A percentile compares a stretch with the other conserved stretches of the same genome.
Evolutionary conservation across 257 asterid genomes (phyloP).

Genomic region (Solanum paucissectum): DNA sequence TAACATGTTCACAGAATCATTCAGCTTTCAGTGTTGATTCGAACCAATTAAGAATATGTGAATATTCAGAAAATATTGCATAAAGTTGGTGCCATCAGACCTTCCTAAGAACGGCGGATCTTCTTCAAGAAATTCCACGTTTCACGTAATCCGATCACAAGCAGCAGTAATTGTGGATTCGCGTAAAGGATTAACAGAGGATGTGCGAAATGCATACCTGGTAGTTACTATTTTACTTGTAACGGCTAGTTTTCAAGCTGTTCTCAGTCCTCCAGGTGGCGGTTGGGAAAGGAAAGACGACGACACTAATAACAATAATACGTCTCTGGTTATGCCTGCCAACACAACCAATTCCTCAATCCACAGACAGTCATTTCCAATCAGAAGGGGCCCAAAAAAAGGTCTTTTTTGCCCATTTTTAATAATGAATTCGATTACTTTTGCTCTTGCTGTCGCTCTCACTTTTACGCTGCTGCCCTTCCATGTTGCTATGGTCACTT

Average conservation of each 20-base stretch:
- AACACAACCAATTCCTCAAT: not conserved
- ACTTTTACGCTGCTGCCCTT: not conserved
- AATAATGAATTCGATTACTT: not conserved
- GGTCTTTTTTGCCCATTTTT: not conserved
- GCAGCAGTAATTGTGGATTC: not conserved
- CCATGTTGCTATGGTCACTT: not conserved
- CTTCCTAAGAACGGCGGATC: not conserved
- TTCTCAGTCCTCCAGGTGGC: not conserved
- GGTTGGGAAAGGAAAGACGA: not conserved
- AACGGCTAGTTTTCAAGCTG: not conserved
- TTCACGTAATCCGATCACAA: not conserved
- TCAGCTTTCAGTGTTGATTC: too few relatives aligned
- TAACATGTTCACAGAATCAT: not conserved
- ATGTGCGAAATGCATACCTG: not conserved
- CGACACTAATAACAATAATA: too few relatives aligned
- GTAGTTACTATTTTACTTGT: not conserved
- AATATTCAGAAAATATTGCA: not conserved
- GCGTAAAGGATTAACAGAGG: not conserved
- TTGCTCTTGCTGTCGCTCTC: not conserved
- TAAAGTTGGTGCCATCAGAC: not conserved
- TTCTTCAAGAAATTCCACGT: not conserved
- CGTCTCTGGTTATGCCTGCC: not conserved
- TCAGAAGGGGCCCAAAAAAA: not conserved
- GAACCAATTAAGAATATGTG: not conserved
- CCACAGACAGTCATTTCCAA: not conserved